These are phyloP conservation scores for Juglanconis sp. DNA, from an alignment of 2,329 filamentous ascomycete genomes.

Conservation along the genomic window DNA sequence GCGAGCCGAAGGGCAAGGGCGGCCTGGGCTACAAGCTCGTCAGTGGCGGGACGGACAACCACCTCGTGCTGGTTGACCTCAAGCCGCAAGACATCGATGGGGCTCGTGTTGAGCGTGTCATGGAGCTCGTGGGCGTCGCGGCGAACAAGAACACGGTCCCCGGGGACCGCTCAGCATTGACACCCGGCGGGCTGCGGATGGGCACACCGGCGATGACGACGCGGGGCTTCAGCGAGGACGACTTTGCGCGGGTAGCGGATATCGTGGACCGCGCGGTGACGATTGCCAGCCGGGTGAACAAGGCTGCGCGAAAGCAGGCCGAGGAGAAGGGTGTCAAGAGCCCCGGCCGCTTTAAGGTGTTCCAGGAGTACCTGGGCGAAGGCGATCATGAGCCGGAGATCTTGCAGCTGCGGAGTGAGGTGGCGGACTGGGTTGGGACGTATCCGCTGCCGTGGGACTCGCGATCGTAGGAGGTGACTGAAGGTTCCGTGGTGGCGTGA, in stretches of 20 bases:
- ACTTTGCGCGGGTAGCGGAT: constrained; percentile 83
- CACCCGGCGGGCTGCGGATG: constrained; percentile 89
- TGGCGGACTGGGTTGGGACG: constrained; percentile 75
- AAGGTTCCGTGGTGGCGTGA: neutral
- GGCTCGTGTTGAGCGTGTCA: constrained; percentile 80
- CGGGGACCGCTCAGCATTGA: constrained; percentile 88
- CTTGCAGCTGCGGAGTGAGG: constrained; percentile 68
- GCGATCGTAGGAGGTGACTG: constrained; percentile 22
- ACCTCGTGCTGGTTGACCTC: constrained; percentile 88
- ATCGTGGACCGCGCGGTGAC: constrained; percentile 81
- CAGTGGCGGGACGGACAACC: constrained; percentile 93
- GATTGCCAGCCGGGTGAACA: constrained; percentile 74
- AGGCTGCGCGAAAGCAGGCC: constrained; percentile 65
- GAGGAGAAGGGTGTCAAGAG: constrained; percentile 65
- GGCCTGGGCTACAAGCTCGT: constrained; percentile 85
- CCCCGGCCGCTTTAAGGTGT: constrained; percentile 62
- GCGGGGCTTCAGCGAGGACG: constrained; percentile 81
- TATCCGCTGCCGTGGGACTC: constrained; percentile 68
- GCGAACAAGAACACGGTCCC: constrained; percentile 99
- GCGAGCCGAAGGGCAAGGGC: constrained; percentile 68
- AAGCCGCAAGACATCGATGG: constrained; percentile 87
- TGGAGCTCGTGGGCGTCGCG: constrained; percentile 93
- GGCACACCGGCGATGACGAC: constrained; percentile 98
- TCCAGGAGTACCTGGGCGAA: constrained; percentile 64
- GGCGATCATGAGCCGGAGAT: constrained; percentile 69